Evolutionary conservation across 2,329 filamentous ascomycete genomes (phyloP).

Genomic region (Grosmannia serpens): DNA sequence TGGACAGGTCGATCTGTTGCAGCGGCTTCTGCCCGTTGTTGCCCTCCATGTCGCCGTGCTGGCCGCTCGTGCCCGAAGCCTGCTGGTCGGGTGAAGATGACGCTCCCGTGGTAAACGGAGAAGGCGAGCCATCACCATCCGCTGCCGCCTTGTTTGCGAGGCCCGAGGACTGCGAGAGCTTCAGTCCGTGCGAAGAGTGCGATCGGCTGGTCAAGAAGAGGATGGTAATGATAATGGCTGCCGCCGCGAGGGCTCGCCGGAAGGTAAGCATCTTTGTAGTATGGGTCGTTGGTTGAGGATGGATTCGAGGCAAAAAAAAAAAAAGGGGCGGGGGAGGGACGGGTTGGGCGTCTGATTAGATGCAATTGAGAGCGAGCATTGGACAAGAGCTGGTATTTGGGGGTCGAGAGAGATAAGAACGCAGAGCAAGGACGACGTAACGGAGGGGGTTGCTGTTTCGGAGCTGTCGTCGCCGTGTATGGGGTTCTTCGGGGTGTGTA

Average conservation of each 20-base stretch:
- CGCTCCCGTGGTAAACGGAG: not conserved
- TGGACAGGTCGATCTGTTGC: slow-evolving; percentile 50
- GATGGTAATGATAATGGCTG: slow-evolving; percentile 55
- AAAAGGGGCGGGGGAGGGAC: not conserved
- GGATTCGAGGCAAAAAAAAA: not conserved
- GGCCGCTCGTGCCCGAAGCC: not conserved
- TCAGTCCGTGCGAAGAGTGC: slow-evolving; percentile 28
- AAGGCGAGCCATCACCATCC: slow-evolving; percentile 8
- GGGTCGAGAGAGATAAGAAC: not conserved
- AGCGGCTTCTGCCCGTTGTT: slow-evolving; percentile 43
- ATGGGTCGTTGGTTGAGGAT: slow-evolving; percentile 11
- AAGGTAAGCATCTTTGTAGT: slow-evolving; percentile 59
- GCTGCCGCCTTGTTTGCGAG: not conserved
- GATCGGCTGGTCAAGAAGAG: slow-evolving; percentile 58
- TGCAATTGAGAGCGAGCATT: not conserved
- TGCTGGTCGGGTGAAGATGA: not conserved
- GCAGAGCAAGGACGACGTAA: not conserved
- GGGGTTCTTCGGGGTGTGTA: not conserved
- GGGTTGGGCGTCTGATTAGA: not conserved
- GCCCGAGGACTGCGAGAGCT: not conserved
- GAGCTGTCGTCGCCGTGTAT: not conserved
- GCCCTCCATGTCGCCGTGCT: slow-evolving; percentile 7
- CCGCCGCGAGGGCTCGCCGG: slow-evolving; percentile 61
- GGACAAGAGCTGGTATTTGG: not conserved
- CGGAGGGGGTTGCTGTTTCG: not conserved